phyloP scores from a whole-genome alignment of 1,284 basidiomycete genomes.

The Erythrobasidium hasegawianum region DNA sequence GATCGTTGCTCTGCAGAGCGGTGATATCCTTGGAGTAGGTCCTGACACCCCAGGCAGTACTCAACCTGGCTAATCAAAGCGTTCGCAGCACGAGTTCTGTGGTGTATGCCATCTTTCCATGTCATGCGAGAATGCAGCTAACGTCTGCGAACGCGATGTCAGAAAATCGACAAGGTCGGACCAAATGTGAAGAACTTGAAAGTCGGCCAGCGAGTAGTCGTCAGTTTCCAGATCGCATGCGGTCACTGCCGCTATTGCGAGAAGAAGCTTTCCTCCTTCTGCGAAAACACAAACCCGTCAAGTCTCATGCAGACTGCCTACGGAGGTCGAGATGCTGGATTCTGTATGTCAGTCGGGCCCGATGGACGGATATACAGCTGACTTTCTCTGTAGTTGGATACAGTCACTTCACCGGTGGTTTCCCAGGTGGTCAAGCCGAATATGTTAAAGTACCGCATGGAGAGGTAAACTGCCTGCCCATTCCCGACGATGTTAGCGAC shows the following conservation, averaged over 20 bases:
- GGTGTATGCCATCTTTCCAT: neutral
- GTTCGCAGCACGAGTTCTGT: conserved; percentile 1
- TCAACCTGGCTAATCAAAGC: neutral
- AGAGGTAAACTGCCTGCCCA: conserved; percentile 64
- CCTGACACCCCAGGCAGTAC: neutral
- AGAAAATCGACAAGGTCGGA: conserved; percentile 49
- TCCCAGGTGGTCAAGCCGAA: conserved; percentile 67
- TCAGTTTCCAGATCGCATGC: conserved; percentile 73
- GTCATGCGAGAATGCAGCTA: neutral
- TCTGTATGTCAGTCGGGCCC: conserved; percentile 57
- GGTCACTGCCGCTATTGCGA: conserved; percentile 57
- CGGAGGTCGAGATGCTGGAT: conserved; percentile 64
- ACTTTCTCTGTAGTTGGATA: conserved; percentile 49
- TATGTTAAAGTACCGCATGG: conserved; percentile 56
- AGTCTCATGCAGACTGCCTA: conserved; percentile 64
- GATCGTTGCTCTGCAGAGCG: conserved; percentile 63
- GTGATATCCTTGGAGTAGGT: conserved; percentile 62
- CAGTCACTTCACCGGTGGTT: conserved; percentile 69
- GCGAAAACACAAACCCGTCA: conserved; percentile 66
- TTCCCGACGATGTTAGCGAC: conserved; percentile 64
- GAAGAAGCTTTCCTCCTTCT: conserved; percentile 61
- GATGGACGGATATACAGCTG: neutral
- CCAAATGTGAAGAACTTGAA: conserved; percentile 60
- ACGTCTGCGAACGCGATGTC: neutral
- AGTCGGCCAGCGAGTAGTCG: conserved; percentile 65